Evolutionary conservation across 2,329 filamentous ascomycete species (phyloP).

Genomic region (Zasmidium citrigriseum): DNA sequence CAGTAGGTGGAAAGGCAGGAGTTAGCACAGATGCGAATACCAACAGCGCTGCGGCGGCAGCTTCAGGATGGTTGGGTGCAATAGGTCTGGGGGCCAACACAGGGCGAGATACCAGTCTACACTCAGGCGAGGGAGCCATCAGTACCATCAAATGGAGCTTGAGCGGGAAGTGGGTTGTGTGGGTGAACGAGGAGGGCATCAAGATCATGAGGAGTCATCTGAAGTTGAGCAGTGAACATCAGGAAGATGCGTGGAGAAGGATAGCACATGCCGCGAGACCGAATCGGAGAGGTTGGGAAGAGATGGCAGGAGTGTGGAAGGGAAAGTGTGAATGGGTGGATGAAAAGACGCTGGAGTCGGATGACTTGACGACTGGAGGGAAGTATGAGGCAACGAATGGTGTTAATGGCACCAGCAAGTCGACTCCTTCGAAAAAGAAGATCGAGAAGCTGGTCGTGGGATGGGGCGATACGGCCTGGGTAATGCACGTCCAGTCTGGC

Average conservation of each 20-base stretch:
- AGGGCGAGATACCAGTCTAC: constrained; percentile 82
- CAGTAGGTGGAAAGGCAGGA: constrained; percentile 75
- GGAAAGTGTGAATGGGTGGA: constrained; percentile 92
- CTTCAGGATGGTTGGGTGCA: constrained; percentile 83
- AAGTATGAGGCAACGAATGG: constrained; percentile 33
- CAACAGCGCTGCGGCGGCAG: constrained; percentile 76
- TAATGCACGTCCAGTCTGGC: constrained; percentile 79
- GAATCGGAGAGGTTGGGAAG: constrained; percentile 84
- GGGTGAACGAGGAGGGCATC: constrained; percentile 96
- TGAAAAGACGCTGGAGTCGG: constrained; percentile 72
- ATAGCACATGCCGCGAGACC: constrained; percentile 91
- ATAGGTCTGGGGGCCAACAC: constrained; percentile 75
- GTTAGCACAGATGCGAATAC: constrained; percentile 83
- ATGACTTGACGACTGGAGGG: constrained; percentile 57
- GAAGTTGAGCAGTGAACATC: constrained; percentile 72
- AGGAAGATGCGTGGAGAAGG: constrained; percentile 88
- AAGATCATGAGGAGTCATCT: constrained; percentile 95
- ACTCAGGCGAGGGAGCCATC: constrained; percentile 89
- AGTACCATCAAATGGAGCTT: constrained; percentile 93
- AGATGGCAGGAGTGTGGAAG: constrained; percentile 96
- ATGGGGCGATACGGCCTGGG: constrained; percentile 96
- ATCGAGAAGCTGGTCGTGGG: constrained; percentile 83
- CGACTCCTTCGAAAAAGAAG: constrained; percentile 30
- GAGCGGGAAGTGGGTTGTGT: constrained; percentile 87
- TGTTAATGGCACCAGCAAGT: constrained; percentile 28